Evolutionary conservation across 768 basidiomycete species (phyloP).

Genomic region (Dioszegia hungarica): DNA sequence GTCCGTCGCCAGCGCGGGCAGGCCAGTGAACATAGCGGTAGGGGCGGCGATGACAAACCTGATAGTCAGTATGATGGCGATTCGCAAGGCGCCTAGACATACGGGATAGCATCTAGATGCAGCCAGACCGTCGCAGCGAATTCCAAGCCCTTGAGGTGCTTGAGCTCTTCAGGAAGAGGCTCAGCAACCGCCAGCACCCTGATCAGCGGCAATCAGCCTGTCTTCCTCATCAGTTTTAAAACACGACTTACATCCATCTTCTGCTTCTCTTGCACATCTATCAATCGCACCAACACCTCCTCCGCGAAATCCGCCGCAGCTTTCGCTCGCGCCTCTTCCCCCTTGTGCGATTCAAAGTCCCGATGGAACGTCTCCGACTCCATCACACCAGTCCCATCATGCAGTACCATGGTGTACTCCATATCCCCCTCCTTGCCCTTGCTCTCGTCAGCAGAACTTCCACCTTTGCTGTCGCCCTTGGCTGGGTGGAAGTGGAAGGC

Average conservation of each 20-base stretch:
- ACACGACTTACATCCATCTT: conserved; percentile 34
- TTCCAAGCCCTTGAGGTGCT: conserved; percentile 16
- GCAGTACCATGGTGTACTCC: conserved; percentile 31
- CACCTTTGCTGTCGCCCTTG: conserved; percentile 7
- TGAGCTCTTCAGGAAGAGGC: conserved; percentile 32
- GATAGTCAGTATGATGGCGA: neutral
- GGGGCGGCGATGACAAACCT: conserved; percentile 39
- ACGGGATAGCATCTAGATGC: conserved; percentile 41
- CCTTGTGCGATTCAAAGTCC: neutral
- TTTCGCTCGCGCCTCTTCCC: conserved; percentile 8
- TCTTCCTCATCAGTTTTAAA: neutral
- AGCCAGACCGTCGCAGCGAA: conserved; percentile 38
- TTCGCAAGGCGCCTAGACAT: conserved; percentile 3
- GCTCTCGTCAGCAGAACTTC: no score
- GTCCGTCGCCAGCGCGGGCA: conserved; percentile 39
- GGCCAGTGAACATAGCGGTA: conserved; percentile 41
- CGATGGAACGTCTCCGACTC: conserved; percentile 29
- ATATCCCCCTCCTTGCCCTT: no score
- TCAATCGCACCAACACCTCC: conserved; percentile 19
- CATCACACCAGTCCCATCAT: conserved; percentile 41
- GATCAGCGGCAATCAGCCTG: conserved; percentile 18
- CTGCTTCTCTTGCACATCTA: conserved; percentile 22
- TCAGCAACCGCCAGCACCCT: conserved; percentile 34
- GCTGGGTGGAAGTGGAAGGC: conserved; percentile 14
- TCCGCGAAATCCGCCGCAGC: conserved; percentile 17